Conservation (phyloP, 768 basidiomycete genomes). For the Amanita pseudoporphyria region DNA sequence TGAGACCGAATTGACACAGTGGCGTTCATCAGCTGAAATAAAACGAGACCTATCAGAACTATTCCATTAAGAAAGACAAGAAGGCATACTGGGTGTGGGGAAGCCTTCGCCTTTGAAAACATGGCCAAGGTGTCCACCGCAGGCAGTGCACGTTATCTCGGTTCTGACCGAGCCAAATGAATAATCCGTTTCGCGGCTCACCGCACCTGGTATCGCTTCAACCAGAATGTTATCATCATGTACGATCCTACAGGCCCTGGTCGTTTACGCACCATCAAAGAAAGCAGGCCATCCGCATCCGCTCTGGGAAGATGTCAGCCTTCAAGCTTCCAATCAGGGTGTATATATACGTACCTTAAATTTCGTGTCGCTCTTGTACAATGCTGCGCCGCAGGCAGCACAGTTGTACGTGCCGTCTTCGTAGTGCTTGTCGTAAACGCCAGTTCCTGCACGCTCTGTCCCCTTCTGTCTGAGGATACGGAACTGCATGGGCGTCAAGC, state of each 20-base stretch:
- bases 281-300: constrained; percentile 99
- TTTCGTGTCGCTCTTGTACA: constrained; percentile 87
- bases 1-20: constrained; percentile 87
- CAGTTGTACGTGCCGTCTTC: constrained; percentile 68
- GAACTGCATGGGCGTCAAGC: constrained; percentile 42
- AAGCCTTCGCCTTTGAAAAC: constrained; percentile 92
- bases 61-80: background rate
- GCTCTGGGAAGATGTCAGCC: constrained; percentile 29
- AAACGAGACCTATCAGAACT: background rate
- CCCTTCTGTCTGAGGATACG: constrained; percentile 79
- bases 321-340: background rate
- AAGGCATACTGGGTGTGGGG: constrained; percentile 56
- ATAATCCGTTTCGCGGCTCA: constrained; percentile 65
- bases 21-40: constrained; percentile 63
- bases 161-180: constrained; percentile 59
- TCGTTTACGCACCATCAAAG: constrained; percentile 64
- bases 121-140: constrained; percentile 91
- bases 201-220: constrained; percentile 82
- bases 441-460: constrained; percentile 71
- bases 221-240: background rate
- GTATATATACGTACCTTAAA: constrained; percentile 47
- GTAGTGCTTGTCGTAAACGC: constrained; percentile 66
- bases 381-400: constrained; percentile 69
- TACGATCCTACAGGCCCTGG: background rate
- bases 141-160: constrained; percentile 86